phyloP scores from a whole-genome alignment of 75 land plant genomes.

The Pseudotsuga menziesii region DNA sequence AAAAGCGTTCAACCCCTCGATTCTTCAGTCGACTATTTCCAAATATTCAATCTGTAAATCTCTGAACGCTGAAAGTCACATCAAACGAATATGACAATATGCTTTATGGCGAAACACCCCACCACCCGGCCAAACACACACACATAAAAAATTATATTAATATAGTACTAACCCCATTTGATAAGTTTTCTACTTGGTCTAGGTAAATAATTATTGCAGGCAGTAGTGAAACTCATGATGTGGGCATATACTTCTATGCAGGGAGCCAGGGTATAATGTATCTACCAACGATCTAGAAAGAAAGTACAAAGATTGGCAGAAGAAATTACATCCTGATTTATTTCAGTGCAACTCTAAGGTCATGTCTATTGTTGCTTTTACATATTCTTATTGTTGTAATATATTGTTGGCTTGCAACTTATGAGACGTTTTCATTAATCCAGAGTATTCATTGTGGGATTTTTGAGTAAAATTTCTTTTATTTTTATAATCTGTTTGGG shows the following conservation, averaged over 20 bases:
- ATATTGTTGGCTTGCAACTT: not conserved
- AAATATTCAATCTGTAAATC: slow-evolving; percentile 69
- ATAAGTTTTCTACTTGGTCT: not conserved
- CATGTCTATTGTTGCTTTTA: not conserved
- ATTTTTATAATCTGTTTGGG: slow-evolving; percentile 1
- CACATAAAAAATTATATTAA: not conserved
- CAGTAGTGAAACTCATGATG: not conserved
- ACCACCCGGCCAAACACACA: not conserved
- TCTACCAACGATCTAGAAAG: slow-evolving; percentile 52
- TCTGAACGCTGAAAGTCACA: not conserved
- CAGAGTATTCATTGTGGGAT: not conserved
- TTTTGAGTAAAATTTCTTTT: not conserved
- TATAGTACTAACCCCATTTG: not conserved
- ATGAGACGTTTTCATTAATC: not conserved
- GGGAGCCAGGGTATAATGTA: slow-evolving; percentile 55
- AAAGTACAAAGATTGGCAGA: slow-evolving; percentile 85
- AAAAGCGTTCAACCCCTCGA: slow-evolving; percentile 64
- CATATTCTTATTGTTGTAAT: not conserved
- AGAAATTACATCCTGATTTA: slow-evolving; percentile 89
- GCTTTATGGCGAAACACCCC: not conserved
- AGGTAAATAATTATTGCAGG: not conserved
- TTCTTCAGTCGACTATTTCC: slow-evolving; percentile 60
- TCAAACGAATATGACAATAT: not conserved
- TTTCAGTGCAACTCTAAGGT: slow-evolving; percentile 84
- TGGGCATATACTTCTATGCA: slow-evolving; percentile 9